A percentile compares a stretch with the other conserved stretches of the same genome.
Conservation (phyloP, 2,329 filamentous ascomycete genomes). For the Orbilia oligospora region DNA sequence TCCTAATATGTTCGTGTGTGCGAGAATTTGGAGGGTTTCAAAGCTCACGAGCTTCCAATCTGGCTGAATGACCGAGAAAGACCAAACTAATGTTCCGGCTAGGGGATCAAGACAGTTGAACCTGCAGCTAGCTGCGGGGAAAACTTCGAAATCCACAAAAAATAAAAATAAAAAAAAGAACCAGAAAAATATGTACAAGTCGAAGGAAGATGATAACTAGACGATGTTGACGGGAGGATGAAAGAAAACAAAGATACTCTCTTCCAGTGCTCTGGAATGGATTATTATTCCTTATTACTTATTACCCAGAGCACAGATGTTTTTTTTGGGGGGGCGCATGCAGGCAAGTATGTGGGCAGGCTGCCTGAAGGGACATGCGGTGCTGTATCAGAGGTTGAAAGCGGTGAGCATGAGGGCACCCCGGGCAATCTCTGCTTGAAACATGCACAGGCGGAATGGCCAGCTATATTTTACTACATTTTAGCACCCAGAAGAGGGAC, state of each 20-base stretch:
- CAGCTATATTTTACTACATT: constrained; percentile 36
- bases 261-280: constrained; percentile 38
- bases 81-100: constrained; percentile 16
- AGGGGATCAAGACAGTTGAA: constrained; percentile 17
- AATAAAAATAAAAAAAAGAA: constrained; percentile 29
- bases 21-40: constrained; percentile 30
- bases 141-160: constrained; percentile 27
- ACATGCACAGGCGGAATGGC: constrained; percentile 56
- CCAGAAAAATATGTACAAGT: constrained; percentile 59
- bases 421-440: constrained; percentile 53
- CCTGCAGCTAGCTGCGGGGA: constrained; percentile 20
- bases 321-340: constrained; percentile 45
- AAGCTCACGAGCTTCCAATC: constrained; percentile 37
- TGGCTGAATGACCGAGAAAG: constrained; percentile 12
- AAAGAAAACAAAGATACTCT: constrained; percentile 27
- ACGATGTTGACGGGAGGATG: constrained; percentile 36
- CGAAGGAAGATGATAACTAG: constrained; percentile 38
- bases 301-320: constrained; percentile 53
- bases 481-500: constrained; percentile 23
- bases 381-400: constrained; percentile 46
- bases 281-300: constrained; percentile 35
- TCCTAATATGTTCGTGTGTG: constrained; percentile 33
- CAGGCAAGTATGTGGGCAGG: constrained; percentile 47
- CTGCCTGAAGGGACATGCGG: constrained; percentile 34
- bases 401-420: constrained; percentile 45